These are phyloP conservation scores for Beauveria varroae DNA, from an alignment of 2,329 filamentous ascomycete genomes.

Conservation along the genomic window DNA sequence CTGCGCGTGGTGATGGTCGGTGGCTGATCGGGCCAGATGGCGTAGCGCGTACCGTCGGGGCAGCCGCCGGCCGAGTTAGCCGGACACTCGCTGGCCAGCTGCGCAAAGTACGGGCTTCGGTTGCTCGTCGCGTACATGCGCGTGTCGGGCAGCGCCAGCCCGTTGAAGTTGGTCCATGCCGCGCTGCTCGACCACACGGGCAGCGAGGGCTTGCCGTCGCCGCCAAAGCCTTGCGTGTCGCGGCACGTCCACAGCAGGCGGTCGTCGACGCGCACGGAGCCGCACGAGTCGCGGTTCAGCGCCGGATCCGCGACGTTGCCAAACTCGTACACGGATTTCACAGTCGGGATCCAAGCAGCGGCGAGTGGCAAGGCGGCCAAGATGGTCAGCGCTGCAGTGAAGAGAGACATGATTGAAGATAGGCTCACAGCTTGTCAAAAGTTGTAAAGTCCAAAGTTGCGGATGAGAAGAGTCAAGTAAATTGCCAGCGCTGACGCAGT, in stretches of 20 bases:
- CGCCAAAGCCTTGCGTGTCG: conserved; percentile 1
- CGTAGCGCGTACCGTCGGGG: conserved; percentile 5
- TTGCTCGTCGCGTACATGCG: conserved; percentile 8
- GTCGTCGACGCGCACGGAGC: conserved; percentile 6
- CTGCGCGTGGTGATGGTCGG: not conserved
- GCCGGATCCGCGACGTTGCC: conserved; percentile 1
- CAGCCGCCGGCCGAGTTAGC: conserved; percentile 1
- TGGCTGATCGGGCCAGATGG: conserved; percentile 10
- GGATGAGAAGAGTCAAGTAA: not conserved
- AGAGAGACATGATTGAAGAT: not conserved
- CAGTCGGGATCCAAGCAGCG: conserved; percentile 10
- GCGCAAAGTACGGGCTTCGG: conserved; percentile 6
- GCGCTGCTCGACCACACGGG: conserved; percentile 8
- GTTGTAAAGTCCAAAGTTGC: no score
- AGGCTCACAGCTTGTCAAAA: not conserved
- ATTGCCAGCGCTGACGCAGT: not conserved
- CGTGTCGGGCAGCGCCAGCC: conserved; percentile 1
- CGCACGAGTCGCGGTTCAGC: conserved; percentile 9
- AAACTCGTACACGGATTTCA: conserved; percentile 11
- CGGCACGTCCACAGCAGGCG: conserved; percentile 10
- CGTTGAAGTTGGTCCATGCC: conserved; percentile 9
- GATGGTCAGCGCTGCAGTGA: not conserved
- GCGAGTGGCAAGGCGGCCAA: not conserved
- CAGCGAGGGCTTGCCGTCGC: conserved; percentile 1
- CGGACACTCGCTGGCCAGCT: conserved; percentile 1